Conservation (phyloP, 257 asterid species). For the Leonotis leonurus region DNA sequence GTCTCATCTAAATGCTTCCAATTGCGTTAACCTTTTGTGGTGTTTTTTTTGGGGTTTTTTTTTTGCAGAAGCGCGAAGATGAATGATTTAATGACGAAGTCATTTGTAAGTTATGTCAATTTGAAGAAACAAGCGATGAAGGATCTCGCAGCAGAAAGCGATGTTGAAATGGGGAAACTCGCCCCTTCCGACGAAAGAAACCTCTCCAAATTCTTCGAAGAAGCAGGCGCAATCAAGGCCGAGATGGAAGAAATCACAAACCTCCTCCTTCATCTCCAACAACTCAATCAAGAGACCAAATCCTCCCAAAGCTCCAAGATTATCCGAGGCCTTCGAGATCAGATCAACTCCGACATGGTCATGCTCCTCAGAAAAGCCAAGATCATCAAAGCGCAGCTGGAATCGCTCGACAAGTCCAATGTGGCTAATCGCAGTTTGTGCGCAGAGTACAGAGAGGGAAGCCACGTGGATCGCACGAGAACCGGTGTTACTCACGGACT, state of each 20-base stretch:
- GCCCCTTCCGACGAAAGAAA: conserved; percentile 43
- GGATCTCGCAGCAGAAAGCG: conserved; percentile 49
- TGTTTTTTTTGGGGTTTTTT: neutral
- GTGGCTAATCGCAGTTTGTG: conserved; percentile 30
- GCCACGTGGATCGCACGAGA: conserved; percentile 57
- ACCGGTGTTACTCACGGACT: conserved; percentile 61
- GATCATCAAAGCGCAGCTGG: conserved; percentile 49
- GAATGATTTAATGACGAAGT: conserved; percentile 77
- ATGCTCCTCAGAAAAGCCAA: conserved; percentile 58
- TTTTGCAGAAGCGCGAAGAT: conserved; percentile 42
- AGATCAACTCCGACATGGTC: conserved; percentile 51
- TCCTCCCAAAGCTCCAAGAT: conserved; percentile 43
- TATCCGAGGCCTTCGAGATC: conserved; percentile 60
- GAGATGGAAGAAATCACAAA: conserved; percentile 65
- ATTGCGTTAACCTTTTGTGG: no score
- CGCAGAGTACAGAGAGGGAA: conserved; percentile 29
- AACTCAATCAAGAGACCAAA: conserved; percentile 47
- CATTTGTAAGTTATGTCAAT: conserved; percentile 67
- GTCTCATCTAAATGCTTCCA: neutral
- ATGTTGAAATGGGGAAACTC: conserved; percentile 65
- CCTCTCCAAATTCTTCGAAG: conserved; percentile 55
- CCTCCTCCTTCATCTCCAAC: conserved; percentile 60
- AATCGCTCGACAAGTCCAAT: conserved; percentile 59
- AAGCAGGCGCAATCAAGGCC: conserved; percentile 41
- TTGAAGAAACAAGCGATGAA: conserved; percentile 68